Base-by-base conservation (phyloP, 495 filamentous ascomycete genomes). In the Aspergillus saccharolyticus region DNA sequence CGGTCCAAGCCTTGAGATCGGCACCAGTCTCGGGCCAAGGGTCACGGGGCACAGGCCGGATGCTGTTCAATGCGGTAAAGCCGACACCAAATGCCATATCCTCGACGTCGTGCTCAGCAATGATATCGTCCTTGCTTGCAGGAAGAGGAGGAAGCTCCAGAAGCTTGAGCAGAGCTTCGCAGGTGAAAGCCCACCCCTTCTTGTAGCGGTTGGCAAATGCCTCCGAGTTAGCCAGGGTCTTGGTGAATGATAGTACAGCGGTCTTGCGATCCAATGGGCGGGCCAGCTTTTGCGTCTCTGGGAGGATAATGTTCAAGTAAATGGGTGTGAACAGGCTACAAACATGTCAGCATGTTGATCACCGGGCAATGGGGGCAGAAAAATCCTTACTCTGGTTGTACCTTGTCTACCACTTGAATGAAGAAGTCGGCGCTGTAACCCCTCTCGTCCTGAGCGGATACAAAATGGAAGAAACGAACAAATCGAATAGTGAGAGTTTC, bases 41-140 rank as follows among this genome's bases (percentile, higher is more conserved):
- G 66, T 96, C 92, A 54, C 77, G 78, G 9, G 78, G 63, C 30
- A 72, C 67, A 51, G 83, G 82, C 68, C 87, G 89, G 71, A 92
- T 90, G 1, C 94, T 97, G 68, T 89, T 92, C 55, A 99, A 79
- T 43, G 87, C 83, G 1, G 94, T 97, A 73, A 95, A 99, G 1
- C 90, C 91, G 44, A 96, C 84, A 12, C 93, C 95, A 63, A 97
- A 99, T 51, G 88, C 85, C 66, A 96, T 83, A 68, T 98, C 93
- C 61, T 98, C 94, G 46, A 94, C 87, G 63, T 97, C 94, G 10
- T 88, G 85, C 64, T 96, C 91, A 16, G 81, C 78, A 61, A 92
- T 84, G 20, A 86, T 67, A 54, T 95, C 91, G 57, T 96, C 91
- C 48, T 83, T 80, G 46, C 82, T 69, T 10, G 82, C 73, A 7